phyloP scores from a whole-genome alignment of 73 alveolate species.

The Stentor coeruleus region DNA sequence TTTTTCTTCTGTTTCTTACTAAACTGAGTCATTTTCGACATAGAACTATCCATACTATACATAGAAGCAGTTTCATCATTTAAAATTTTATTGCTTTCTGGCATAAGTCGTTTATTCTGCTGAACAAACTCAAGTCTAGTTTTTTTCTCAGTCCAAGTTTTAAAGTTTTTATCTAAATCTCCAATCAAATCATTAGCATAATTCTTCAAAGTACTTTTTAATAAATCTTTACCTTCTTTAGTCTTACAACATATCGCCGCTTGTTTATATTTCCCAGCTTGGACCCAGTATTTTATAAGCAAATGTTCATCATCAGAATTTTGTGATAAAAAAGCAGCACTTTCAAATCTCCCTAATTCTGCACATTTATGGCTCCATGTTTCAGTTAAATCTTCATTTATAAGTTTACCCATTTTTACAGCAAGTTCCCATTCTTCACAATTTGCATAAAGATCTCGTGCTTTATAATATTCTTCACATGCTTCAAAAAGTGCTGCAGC shows the following conservation, averaged over 20 bases:
- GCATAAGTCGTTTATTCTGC: conserved; percentile 68
- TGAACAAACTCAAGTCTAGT: conserved; percentile 78
- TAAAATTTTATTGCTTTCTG: conserved; percentile 54
- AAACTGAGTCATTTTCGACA: conserved; percentile 64
- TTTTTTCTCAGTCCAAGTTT: conserved; percentile 54
- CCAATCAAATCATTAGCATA: not conserved
- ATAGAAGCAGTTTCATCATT: conserved; percentile 75
- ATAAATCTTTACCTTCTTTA: conserved; percentile 30
- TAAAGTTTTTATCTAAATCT: conserved; percentile 27
- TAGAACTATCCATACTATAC: conserved; percentile 49
- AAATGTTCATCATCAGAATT: conserved; percentile 32
- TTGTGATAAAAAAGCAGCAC: conserved; percentile 33
- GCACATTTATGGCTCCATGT: not conserved
- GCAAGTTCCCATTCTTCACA: conserved; percentile 47
- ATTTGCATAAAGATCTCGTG: conserved; percentile 41
- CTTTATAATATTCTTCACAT: conserved; percentile 45
- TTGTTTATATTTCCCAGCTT: conserved; percentile 26
- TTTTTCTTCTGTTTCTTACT: conserved; percentile 57
- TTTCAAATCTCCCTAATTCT: conserved; percentile 31
- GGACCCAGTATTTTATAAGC: not conserved
- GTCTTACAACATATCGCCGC: conserved; percentile 27
- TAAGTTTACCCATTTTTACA: conserved; percentile 34
- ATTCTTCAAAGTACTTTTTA: conserved; percentile 41
- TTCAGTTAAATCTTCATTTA: not conserved
- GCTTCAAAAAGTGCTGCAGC: conserved; percentile 56